Conservation (phyloP, 2,329 filamentous ascomycete species). For the Colletotrichum sidae region DNA sequence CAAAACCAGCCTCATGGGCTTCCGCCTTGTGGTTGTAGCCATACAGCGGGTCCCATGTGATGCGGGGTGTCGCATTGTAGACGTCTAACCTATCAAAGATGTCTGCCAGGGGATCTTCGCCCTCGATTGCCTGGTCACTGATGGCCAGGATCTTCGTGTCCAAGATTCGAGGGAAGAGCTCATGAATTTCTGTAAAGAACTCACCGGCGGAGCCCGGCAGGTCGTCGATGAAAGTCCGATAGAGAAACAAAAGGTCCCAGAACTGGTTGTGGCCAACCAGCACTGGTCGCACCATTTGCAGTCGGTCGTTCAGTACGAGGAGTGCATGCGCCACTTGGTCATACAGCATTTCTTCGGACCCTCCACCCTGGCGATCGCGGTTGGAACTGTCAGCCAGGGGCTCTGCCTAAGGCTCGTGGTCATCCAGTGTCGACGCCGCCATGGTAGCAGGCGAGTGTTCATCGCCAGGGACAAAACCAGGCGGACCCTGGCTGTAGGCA, state of each 20-base stretch:
- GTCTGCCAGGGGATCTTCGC: constrained; percentile 25
- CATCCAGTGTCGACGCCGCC: not conserved
- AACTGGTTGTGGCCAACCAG: constrained; percentile 75
- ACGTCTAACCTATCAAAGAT: constrained; percentile 7
- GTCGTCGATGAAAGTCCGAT: constrained; percentile 69
- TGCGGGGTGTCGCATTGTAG: not conserved
- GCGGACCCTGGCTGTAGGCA: too few species aligned
- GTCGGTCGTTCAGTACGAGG: constrained; percentile 38
- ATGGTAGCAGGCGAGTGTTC: too few species aligned
- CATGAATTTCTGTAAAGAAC: constrained; percentile 63
- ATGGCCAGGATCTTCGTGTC: constrained; percentile 72
- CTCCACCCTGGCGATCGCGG: too few species aligned
- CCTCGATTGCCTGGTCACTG: constrained; percentile 41
- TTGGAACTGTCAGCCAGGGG: too few species aligned
- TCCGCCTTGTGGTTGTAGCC: constrained; percentile 6
- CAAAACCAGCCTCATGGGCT: constrained; percentile 26
- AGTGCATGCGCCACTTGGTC: not conserved
- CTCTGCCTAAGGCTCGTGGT: not conserved
- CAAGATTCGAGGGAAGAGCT: constrained; percentile 60
- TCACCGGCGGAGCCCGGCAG: constrained; percentile 65
- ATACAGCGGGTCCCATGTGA: constrained; percentile 14
- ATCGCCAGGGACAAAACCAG: too few species aligned
- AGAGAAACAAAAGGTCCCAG: constrained; percentile 72
- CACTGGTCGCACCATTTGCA: constrained; percentile 48
- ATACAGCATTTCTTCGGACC: not conserved